phyloP scores from a whole-genome alignment of 108 stramenopile species.

The Ochromonas danica region DNA sequence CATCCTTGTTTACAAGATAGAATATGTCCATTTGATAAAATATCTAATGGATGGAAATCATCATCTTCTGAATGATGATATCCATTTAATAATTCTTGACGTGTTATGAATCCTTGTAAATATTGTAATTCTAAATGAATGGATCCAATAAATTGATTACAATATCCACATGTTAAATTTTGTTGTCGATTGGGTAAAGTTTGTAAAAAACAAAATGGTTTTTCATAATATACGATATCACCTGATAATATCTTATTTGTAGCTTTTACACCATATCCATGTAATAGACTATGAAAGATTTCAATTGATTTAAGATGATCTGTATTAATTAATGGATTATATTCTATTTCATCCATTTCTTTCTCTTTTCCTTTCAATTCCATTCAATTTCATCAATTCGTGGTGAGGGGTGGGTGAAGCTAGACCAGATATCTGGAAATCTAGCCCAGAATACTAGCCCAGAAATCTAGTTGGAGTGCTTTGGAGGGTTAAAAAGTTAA shows the following conservation, averaged over 20 bases:
- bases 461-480: too few species aligned
- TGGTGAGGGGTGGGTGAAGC: too few species aligned
- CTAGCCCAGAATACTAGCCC: too few species aligned
- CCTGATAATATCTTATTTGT: neutral
- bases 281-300: neutral
- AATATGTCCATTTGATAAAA: neutral
- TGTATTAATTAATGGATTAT: too few species aligned
- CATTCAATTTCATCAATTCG: too few species aligned
- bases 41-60: neutral
- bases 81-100: neutral
- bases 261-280: neutral
- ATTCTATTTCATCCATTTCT: too few species aligned
- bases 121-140: neutral
- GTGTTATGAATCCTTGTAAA: neutral
- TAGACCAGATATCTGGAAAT: too few species aligned
- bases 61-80: neutral
- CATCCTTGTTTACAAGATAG: neutral
- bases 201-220: constrained; percentile 29
- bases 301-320: neutral
- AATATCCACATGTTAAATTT: constrained; percentile 1
- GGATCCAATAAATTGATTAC: constrained; percentile 6
- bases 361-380: too few species aligned
- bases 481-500: too few species aligned
- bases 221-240: constrained; percentile 17
- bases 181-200: constrained; percentile 13